Conservation (phyloP, 2,329 filamentous ascomycete genomes). For the Dendrostoma leiphaemia region DNA sequence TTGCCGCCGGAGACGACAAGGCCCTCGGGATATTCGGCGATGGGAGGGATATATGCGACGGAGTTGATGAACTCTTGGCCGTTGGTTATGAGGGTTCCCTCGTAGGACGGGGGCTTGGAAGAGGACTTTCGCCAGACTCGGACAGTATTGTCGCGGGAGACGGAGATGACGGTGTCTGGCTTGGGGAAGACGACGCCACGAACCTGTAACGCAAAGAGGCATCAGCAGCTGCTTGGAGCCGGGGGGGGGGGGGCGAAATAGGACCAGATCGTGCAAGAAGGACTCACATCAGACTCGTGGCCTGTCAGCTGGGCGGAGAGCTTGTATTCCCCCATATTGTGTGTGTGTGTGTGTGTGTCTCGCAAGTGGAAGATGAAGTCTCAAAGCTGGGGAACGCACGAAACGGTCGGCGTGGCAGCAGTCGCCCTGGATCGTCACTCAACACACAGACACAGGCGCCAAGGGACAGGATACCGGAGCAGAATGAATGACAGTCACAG, state of each 20-base stretch:
- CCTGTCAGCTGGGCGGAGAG: constrained; percentile 85
- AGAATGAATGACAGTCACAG: no score
- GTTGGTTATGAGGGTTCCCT: constrained; percentile 74
- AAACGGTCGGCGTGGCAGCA: no score
- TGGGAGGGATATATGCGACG: constrained; percentile 72
- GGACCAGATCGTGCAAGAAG: no score
- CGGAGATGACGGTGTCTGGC: constrained; percentile 72
- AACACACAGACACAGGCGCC: no score
- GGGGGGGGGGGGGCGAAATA: background rate
- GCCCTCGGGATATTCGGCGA: constrained; percentile 68
- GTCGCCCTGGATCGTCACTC: no score
- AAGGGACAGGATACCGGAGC: no score
- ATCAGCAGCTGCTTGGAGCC: background rate
- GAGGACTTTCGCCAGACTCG: constrained; percentile 75
- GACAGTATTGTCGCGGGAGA: constrained; percentile 88
- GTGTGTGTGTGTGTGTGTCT: background rate
- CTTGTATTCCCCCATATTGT: constrained; percentile 65
- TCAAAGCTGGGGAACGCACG: no score
- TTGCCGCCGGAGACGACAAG: constrained; percentile 85
- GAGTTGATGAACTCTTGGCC: constrained; percentile 87
- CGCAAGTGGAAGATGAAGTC: background rate
- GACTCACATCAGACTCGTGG: constrained; percentile 87
- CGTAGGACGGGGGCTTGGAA: constrained; percentile 62
- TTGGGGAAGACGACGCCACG: constrained; percentile 79
- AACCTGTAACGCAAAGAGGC: constrained; percentile 56